These are phyloP conservation scores for Melaleuca quinquenervia DNA, from an alignment of 345 rosid genomes.

Conservation along the genomic window DNA sequence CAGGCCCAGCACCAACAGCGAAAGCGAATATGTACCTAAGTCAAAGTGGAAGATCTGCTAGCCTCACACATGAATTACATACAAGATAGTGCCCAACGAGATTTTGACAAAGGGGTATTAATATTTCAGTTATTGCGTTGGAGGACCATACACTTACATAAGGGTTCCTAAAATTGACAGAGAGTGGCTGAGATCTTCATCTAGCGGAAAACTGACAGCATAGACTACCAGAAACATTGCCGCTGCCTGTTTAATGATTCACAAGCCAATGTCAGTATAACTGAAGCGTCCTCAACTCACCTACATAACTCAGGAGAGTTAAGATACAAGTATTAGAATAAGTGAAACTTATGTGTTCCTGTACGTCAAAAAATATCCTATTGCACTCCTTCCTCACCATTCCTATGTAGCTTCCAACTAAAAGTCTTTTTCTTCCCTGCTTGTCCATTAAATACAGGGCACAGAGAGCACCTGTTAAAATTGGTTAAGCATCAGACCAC, in stretches of 20 bases:
- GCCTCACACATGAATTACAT: background rate
- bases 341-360: background rate
- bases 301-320: background rate
- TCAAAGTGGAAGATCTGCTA: background rate
- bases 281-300: background rate
- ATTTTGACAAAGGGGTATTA: background rate
- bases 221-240: constrained; percentile 52
- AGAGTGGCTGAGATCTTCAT: constrained; percentile 52
- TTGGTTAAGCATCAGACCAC: background rate
- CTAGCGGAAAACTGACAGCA: constrained; percentile 44
- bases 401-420: constrained; percentile 62
- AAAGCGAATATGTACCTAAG: constrained; percentile 57
- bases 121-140: background rate
- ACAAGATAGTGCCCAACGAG: background rate
- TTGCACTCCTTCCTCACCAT: constrained; percentile 36
- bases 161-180: constrained; percentile 63
- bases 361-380: background rate
- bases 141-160: constrained; percentile 29
- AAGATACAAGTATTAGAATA: background rate
- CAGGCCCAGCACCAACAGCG: constrained; percentile 76
- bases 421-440: constrained; percentile 57
- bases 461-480: constrained; percentile 41
- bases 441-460: constrained; percentile 58
- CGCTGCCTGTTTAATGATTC: constrained; percentile 38
- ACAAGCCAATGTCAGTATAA: background rate